Conservation (phyloP, 2,329 filamentous ascomycete genomes). For the Aureobasidium zeae region DNA sequence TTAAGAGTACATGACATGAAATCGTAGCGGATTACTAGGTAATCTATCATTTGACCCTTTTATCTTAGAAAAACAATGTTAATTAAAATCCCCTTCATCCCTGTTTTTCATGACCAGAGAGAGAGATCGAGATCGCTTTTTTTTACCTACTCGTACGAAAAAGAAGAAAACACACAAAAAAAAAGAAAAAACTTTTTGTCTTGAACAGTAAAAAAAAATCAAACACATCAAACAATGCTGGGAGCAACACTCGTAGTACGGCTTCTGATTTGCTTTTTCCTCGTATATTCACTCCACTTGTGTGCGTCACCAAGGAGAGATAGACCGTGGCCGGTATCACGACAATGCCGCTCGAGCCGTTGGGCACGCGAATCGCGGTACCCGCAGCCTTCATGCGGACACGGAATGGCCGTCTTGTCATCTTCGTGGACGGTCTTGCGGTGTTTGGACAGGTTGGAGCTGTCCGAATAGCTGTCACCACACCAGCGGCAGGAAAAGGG, state of each 20-base stretch:
- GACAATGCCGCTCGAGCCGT: conserved; percentile 10
- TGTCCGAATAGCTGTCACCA: conserved; percentile 29
- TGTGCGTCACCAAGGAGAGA: conserved; percentile 1
- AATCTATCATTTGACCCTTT: too few species aligned
- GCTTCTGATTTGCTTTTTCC: conserved; percentile 6
- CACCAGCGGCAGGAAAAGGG: conserved; percentile 28
- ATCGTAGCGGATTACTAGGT: too few species aligned
- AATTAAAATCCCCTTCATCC: too few species aligned
- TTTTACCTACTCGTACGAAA: too few species aligned
- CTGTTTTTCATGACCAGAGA: too few species aligned
- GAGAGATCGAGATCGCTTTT: too few species aligned
- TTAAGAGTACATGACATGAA: too few species aligned
- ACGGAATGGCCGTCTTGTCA: conserved; percentile 10
- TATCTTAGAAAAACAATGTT: too few species aligned
- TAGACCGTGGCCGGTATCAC: conserved; percentile 11
- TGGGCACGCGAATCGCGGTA: conserved; percentile 8
- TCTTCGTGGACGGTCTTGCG: conserved; percentile 14
- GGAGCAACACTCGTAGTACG: conserved; percentile 10
- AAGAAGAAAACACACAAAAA: too few species aligned
- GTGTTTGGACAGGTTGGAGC: conserved; percentile 29
- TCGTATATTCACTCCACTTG: conserved; percentile 13
- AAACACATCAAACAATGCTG: conserved; percentile 7
- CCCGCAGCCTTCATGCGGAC: conserved; percentile 4
- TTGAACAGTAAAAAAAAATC: too few species aligned
- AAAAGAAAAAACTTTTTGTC: too few species aligned